phyloP scores from a whole-genome alignment of 2,329 filamentous ascomycete genomes.

The Talaromyces sp. region DNA sequence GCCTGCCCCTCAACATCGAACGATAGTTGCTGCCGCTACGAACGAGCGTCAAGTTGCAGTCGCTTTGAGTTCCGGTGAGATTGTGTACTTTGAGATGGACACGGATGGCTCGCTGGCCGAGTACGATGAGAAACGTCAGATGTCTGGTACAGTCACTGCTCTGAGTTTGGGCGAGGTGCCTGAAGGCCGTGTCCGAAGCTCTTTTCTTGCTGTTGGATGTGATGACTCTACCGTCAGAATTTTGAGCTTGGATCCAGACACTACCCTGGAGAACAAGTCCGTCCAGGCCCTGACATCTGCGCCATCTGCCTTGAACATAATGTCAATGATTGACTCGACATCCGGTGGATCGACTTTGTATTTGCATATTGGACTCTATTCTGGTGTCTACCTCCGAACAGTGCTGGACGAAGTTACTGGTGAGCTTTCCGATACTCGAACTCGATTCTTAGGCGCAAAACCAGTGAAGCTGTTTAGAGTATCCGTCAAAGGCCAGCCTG shows the following conservation, averaged over 20 bases:
- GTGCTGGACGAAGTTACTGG: constrained; percentile 94
- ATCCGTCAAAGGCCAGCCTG: constrained; percentile 78
- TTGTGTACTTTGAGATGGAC: constrained; percentile 98
- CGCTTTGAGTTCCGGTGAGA: constrained; percentile 90
- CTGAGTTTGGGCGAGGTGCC: constrained; percentile 92
- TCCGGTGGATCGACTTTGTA: constrained; percentile 86
- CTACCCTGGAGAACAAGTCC: constrained; percentile 87
- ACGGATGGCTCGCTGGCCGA: constrained; percentile 84
- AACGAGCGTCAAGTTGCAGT: constrained; percentile 92
- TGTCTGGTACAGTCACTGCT: constrained; percentile 92
- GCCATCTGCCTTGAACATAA: constrained; percentile 83
- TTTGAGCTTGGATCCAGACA: constrained; percentile 82
- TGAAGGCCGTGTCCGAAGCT: constrained; percentile 81
- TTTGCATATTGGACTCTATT: constrained; percentile 92
- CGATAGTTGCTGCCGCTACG: constrained; percentile 89
- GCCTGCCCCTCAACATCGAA: constrained; percentile 87
- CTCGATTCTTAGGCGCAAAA: constrained; percentile 89
- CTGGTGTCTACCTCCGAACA: constrained; percentile 91
- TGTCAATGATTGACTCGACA: constrained; percentile 91
- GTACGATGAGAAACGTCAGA: constrained; percentile 90
- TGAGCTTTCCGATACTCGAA: constrained; percentile 89
- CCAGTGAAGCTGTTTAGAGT: constrained; percentile 87
- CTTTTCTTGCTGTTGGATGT: constrained; percentile 92
- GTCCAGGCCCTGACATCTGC: constrained; percentile 90
- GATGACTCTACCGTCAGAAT: constrained; percentile 96